A percentile compares a stretch with the other conserved stretches of the same genome.
Conservation (phyloP, 305 asterid species). For the Rubia peregrina region DNA sequence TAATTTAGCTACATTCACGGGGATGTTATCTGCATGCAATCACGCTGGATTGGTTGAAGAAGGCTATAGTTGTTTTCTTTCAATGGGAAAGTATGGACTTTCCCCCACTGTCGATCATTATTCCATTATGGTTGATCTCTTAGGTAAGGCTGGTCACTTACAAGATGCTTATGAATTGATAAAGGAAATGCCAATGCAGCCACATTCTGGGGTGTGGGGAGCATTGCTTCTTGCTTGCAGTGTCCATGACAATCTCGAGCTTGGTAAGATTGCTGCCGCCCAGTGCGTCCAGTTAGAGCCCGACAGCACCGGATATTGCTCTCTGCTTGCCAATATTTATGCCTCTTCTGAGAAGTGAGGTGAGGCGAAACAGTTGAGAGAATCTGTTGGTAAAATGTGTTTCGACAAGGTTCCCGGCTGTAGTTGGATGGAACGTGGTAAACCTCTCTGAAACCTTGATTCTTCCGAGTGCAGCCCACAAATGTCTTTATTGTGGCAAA, state of each 20-base stretch:
- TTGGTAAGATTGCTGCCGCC: slow-evolving; percentile 61
- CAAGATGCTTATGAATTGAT: slow-evolving; percentile 64
- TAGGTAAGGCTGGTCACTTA: slow-evolving; percentile 68
- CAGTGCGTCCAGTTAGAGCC: slow-evolving; percentile 73
- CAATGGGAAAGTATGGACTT: slow-evolving; percentile 54
- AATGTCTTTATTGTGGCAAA: not conserved
- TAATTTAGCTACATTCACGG: slow-evolving; percentile 55
- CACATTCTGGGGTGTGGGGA: slow-evolving; percentile 93
- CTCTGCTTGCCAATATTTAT: slow-evolving; percentile 72
- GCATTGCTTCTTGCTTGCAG: slow-evolving; percentile 86
- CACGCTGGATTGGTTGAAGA: slow-evolving; percentile 77
- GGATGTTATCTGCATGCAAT: slow-evolving; percentile 59
- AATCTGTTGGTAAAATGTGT: slow-evolving; percentile 39
- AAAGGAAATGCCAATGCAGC: slow-evolving; percentile 53
- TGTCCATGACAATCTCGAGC: slow-evolving; percentile 61
- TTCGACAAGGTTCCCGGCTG: slow-evolving; percentile 53
- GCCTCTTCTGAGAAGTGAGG: slow-evolving; percentile 80
- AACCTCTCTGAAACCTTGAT: slow-evolving; percentile 2
- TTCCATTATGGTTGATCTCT: slow-evolving; percentile 67
- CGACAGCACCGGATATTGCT: slow-evolving; percentile 50
- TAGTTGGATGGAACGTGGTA: slow-evolving; percentile 44
- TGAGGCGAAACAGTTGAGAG: slow-evolving; percentile 61
- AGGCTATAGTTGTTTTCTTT: slow-evolving; percentile 55
- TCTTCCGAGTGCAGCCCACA: not conserved
- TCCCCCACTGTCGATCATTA: slow-evolving; percentile 69